Evolutionary conservation across 257 asterid species (phyloP), one percentile per base, ranked within the genome.

Genomic region (Jasminum sambac): DNA sequence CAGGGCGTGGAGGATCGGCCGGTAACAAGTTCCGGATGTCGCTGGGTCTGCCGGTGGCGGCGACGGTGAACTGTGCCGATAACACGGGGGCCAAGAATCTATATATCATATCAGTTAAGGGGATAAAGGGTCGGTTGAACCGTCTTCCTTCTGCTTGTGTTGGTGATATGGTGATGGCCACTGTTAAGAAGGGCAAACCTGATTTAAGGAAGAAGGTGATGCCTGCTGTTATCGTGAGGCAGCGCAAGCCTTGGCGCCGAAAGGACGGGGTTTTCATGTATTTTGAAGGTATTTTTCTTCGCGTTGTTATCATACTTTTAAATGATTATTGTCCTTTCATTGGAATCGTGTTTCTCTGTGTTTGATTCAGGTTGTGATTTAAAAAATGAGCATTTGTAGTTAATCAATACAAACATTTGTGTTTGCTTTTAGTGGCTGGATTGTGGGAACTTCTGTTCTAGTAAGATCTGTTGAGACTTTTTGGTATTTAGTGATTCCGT

Each of bases 121-220:
- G 88, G 2, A 88, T 88, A 9, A 84, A 86, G 77, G 90, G 90
- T 17, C 76, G 91, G 70, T 79, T 84, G 42, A 88, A 88, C 38
- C 75, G 90, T 77, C 78, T 86, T 46, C 90, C 90, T 21, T 86
- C 95, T 11, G 91, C 89, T 58, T 86, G 94, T 61, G 94, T 85
- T 0, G 90, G 86, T 10, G 90, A 87, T 72, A 87, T 85, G 94
- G 94, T 85, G 26, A 88, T 86, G 91, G 89, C 88, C 46, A 85
- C 94, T 24, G 96, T 86, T 52, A 86, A 89, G 69, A 88, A 86
- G 70, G 88, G 95, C 30, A 88, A 86, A 73, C 92, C 92, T 72
- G 95, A 84, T 24, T 67, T 84, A 74, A 72, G 90, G 72, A 86
- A 88, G 77, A 84, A 82, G 84, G 91, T 86, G n/a, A 86, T 81